Conservation (phyloP, 441 rosid species). For the Macaranga tanarius region DNA sequence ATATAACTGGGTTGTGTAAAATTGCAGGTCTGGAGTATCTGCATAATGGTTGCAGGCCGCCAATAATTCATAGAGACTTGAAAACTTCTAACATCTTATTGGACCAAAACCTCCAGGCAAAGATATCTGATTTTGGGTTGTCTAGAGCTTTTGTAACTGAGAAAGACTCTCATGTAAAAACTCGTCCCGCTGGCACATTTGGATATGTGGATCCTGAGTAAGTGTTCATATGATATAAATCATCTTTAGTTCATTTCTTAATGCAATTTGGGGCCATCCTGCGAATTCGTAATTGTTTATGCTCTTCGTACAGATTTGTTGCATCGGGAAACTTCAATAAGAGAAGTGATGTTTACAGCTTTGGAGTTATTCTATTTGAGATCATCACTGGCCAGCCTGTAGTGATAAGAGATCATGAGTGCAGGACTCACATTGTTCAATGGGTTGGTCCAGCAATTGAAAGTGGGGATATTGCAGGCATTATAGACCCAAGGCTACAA, state of each 20-base stretch:
- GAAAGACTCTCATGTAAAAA: slow-evolving; percentile 28
- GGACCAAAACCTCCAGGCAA: slow-evolving; percentile 39
- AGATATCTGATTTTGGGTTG: slow-evolving; percentile 52
- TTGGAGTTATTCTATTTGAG: slow-evolving; percentile 42
- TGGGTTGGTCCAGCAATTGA: neutral
- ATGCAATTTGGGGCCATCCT: too few relatives aligned
- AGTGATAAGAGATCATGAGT: slow-evolving; percentile 25
- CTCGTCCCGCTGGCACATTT: slow-evolving; percentile 40
- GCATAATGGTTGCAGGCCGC: slow-evolving; percentile 59
- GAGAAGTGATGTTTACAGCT: slow-evolving; percentile 49
- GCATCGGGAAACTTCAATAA: slow-evolving; percentile 21
- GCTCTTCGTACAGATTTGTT: too few relatives aligned
- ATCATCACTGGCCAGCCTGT: slow-evolving; percentile 39
- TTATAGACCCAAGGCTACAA: neutral
- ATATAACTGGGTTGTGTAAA: neutral
- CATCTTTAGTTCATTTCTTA: too few relatives aligned
- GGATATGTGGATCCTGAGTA: slow-evolving; percentile 49
- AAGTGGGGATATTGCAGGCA: neutral
- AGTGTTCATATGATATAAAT: neutral
- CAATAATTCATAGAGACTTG: slow-evolving; percentile 54
- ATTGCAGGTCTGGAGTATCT: slow-evolving; percentile 50
- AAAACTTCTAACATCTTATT: slow-evolving; percentile 52
- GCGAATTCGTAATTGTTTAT: too few relatives aligned
- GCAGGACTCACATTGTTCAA: too few relatives aligned
- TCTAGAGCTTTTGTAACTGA: slow-evolving; percentile 38